Base-by-base conservation (phyloP, 495 filamentous ascomycete species). In the Penicillium macrosclerotiorum region DNA sequence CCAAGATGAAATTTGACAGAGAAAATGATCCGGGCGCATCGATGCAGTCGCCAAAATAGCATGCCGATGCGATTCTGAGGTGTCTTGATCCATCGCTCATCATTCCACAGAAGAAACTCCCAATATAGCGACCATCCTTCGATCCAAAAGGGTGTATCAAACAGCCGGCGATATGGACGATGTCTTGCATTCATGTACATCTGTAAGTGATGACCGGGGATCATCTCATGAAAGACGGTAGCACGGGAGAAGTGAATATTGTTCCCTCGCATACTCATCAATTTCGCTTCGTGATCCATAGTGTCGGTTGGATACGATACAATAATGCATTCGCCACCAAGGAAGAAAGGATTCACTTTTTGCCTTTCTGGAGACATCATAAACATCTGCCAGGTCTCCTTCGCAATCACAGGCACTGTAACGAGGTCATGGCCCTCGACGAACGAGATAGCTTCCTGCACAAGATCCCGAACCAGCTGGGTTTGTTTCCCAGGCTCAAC, bases 91-190 rank as follows among this genome's bases (percentile, higher is more conserved):
- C 75, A 72, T 60, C 76, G 36, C 71, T 65, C 37, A 69, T 57
- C 62, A 17, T 57, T 29, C 57, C 53, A 60, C 4, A 60, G 35
- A 20, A 57, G 14, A 8, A 77, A 68, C 56, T 79, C 76, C 75
- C 73, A 77, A 49, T 80, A 79, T 29, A 78, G 57, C 3, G 73
- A 67, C 75, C 75, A 78, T 27, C 75, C 76, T 59, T 80, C 76
- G 17, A 76, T 68, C 62, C 62, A 77, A 50, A 79, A 80, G 1
- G 74, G 75, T 1, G 74, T 80, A 33, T 64, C 60, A 50, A 78
- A 78, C 2, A 77, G 42, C 14, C 52, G 46, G 9, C 75, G 69
- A 53, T 80, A 73, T 4, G 72, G 64, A 37, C 49, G 60, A 42
- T 67, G 52, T 8, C 74, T 67, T 8, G 61, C 61, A 14, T 64